Base-by-base conservation (phyloP, 331 rosid species). In the Spiraea crenata region DNA sequence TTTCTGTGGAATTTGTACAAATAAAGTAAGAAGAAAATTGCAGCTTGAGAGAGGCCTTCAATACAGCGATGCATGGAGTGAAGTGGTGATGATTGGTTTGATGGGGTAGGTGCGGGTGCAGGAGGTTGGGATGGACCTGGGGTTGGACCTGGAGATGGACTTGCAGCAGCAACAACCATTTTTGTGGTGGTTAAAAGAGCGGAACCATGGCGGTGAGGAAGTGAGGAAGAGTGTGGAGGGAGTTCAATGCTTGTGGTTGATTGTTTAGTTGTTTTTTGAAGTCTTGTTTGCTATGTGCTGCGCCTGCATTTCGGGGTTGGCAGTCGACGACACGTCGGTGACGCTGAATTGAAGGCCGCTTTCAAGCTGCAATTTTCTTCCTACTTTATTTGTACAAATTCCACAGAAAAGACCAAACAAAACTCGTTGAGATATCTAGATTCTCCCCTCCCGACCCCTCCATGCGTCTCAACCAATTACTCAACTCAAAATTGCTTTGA, bases 191-290 rank as follows among this genome's bases (percentile, higher is more conserved):
- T 50, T 54, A 39, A n/a, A n/a, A n/a, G n/a, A n/a, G n/a, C n/a
- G n/a, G n/a, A n/a, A n/a, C n/a, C n/a, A n/a, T n/a, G n/a, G n/a
- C n/a, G n/a, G n/a, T n/a, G 16, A 16, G 6, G 15, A 9, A 16
- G 57, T 7, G 58, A 3, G 58, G 5, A 19, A 54, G 48, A 10
- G 3, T 3, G 40, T 3, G 8, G 10, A 0, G 0, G 61, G 42
- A 57, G 81, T 78, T 84, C 77, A 77, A 77, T 82, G 85, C 74
- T 6, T 16, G 14, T 49, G 66, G 79, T 81, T 77, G 81, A 80
- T 79, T 71, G 40, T 17, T 11, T 1, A 25, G 62, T 57, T 9
- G 77, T 8, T 16, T 46, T 54, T 54, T 45, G 5, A n/a, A n/a
- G n/a, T n/a, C 58, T 7, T 9, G 9, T 44, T 45, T n/a, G 9